A percentile compares a stretch with the other conserved stretches of the same genome.
These are phyloP conservation scores for Oemleria cerasiformis DNA, from an alignment of 306 rosid species.

Conservation along the genomic window DNA sequence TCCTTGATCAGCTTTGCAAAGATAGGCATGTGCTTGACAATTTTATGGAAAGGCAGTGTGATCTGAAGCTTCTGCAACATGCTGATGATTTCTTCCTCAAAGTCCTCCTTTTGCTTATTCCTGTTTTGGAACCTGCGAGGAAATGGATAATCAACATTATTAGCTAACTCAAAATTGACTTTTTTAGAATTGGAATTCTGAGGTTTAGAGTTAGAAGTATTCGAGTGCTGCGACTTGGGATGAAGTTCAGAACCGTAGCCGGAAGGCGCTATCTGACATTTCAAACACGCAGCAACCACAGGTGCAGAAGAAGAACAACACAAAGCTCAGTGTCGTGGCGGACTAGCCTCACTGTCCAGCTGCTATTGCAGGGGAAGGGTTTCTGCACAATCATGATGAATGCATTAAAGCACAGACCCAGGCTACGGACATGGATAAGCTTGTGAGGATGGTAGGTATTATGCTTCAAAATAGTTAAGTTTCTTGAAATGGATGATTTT, in stretches of 20 bases:
- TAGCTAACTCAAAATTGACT: no score
- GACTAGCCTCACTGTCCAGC: constrained; percentile 29
- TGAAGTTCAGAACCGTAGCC: constrained; percentile 38
- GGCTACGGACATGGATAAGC: constrained; percentile 30
- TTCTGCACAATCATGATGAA: constrained; percentile 49
- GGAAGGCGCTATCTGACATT: constrained; percentile 66
- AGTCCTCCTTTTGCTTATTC: no score
- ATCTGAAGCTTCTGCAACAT: no score
- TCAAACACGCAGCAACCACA: constrained; percentile 49
- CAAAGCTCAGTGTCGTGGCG: constrained; percentile 29
- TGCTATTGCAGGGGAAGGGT: constrained; percentile 50
- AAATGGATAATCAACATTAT: no score
- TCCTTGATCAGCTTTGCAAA: no score
- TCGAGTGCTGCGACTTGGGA: no score
- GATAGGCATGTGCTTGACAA: no score
- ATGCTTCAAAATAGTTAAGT: neutral
- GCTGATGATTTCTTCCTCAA: no score
- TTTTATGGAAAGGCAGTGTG: no score
- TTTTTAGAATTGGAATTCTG: no score
- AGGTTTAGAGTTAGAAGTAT: no score
- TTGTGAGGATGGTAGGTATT: constrained; percentile 43
- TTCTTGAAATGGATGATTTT: neutral
- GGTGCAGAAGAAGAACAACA: constrained; percentile 27
- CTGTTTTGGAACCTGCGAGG: no score
- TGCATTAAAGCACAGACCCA: constrained; percentile 55